These are phyloP conservation scores for Chlorophyllum brunneum DNA, from an alignment of 768 basidiomycete genomes.

Conservation along the genomic window DNA sequence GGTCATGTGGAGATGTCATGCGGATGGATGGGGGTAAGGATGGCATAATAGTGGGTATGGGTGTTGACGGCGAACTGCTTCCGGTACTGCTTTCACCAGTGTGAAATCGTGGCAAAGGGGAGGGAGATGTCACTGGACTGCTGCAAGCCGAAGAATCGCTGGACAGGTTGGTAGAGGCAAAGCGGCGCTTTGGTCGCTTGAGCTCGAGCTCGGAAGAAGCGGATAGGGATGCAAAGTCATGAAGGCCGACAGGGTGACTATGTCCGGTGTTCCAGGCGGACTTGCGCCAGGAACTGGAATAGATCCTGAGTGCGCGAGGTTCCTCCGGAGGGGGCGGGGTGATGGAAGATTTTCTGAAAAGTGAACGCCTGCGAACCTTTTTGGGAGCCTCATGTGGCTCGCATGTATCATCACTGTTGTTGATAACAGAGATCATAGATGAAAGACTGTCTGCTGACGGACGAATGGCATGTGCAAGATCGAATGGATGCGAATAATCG, in stretches of 20 bases:
- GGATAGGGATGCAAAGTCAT: background rate
- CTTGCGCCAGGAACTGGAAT: conserved; percentile 25
- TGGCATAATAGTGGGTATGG: no score
- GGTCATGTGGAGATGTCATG: conserved; percentile 52
- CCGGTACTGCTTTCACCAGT: conserved; percentile 15
- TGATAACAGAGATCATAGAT: conserved; percentile 18
- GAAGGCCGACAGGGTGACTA: background rate
- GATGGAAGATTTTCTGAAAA: conserved; percentile 15
- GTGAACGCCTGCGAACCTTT: conserved; percentile 24
- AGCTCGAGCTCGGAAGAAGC: background rate
- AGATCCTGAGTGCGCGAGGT: conserved; percentile 26
- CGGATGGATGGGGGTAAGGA: conserved; percentile 16
- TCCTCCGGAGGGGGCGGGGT: conserved; percentile 29
- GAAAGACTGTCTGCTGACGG: conserved; percentile 24
- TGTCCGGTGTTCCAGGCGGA: conserved; percentile 16
- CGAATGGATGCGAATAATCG: conserved; percentile 7
- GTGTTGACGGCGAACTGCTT: conserved; percentile 12
- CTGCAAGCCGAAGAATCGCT: conserved; percentile 41
- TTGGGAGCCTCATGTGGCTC: conserved; percentile 13
- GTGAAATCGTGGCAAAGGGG: background rate
- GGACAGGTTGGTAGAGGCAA: conserved; percentile 40
- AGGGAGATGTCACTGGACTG: conserved; percentile 13
- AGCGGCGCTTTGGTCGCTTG: conserved; percentile 34
- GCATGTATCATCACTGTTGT: conserved; percentile 10
- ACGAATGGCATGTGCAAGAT: conserved; percentile 15